Conservation (phyloP, 2,329 filamentous ascomycete genomes). For the Chalara sp. region DNA sequence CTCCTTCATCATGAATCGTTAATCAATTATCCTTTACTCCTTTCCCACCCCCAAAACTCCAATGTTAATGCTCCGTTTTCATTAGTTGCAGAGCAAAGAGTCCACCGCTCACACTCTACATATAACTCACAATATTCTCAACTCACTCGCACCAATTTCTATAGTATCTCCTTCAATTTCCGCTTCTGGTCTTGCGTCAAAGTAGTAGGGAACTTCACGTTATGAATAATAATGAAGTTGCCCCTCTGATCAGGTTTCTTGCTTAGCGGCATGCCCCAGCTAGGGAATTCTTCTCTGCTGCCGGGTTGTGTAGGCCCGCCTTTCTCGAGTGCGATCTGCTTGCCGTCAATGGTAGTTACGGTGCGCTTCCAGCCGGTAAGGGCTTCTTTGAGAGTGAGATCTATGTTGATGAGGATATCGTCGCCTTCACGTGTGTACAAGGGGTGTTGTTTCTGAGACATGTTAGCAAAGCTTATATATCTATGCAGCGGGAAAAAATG, state of each 20-base stretch:
- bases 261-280: slow-evolving; percentile 87
- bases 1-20: too few species aligned
- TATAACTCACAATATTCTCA: neutral
- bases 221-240: slow-evolving; percentile 83
- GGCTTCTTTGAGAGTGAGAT: slow-evolving; percentile 86
- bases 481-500: neutral
- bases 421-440: slow-evolving; percentile 83
- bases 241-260: slow-evolving; percentile 82
- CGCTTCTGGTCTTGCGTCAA: slow-evolving; percentile 75
- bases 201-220: slow-evolving; percentile 82
- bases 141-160: too few species aligned
- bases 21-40: too few species aligned
- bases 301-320: slow-evolving; percentile 80
- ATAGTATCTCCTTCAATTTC: slow-evolving; percentile 72
- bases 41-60: too few species aligned
- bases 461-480: slow-evolving; percentile 32
- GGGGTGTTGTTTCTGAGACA: slow-evolving; percentile 71
- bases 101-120: neutral
- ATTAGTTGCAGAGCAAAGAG: too few species aligned
- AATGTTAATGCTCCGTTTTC: neutral
- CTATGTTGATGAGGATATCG: slow-evolving; percentile 71
- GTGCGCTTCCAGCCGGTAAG: slow-evolving; percentile 89
- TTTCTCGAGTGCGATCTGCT: slow-evolving; percentile 73
- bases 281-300: slow-evolving; percentile 73
- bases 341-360: slow-evolving; percentile 90